These are phyloP conservation scores for Streptanthus diversifolius DNA, from an alignment of 345 rosid species.

Conservation along the genomic window DNA sequence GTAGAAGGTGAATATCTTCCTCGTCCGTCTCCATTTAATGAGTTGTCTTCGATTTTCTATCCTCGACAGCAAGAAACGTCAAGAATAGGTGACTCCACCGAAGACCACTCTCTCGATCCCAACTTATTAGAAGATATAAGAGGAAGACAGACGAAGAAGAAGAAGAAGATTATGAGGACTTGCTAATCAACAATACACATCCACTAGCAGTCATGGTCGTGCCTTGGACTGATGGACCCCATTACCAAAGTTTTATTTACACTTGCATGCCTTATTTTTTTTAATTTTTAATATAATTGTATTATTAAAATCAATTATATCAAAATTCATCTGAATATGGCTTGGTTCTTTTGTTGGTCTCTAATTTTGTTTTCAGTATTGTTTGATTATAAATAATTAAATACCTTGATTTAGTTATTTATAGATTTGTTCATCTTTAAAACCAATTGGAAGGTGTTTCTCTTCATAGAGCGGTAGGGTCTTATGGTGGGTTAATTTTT, in stretches of 20 bases:
- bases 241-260: neutral
- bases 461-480: too few species aligned
- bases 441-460: too few species aligned
- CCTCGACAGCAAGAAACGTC: neutral
- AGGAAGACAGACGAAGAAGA: neutral
- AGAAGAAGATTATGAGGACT: neutral
- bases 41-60: constrained; percentile 6
- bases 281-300: neutral
- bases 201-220: neutral
- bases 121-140: too few species aligned
- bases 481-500: too few species aligned
- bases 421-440: too few species aligned
- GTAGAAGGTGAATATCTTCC: neutral
- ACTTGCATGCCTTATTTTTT: neutral
- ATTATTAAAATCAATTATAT: neutral
- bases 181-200: too few species aligned
- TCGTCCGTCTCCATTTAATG: constrained; percentile 3
- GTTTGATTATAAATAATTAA: neutral
- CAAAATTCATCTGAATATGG: neutral
- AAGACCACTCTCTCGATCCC: neutral
- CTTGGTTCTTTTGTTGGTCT: neutral
- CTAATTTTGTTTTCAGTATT: neutral
- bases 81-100: neutral
- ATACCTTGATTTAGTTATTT: too few species aligned
- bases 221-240: neutral